Base-by-base conservation (phyloP, 2,329 filamentous ascomycete genomes). In the Mollisia scopiformis region DNA sequence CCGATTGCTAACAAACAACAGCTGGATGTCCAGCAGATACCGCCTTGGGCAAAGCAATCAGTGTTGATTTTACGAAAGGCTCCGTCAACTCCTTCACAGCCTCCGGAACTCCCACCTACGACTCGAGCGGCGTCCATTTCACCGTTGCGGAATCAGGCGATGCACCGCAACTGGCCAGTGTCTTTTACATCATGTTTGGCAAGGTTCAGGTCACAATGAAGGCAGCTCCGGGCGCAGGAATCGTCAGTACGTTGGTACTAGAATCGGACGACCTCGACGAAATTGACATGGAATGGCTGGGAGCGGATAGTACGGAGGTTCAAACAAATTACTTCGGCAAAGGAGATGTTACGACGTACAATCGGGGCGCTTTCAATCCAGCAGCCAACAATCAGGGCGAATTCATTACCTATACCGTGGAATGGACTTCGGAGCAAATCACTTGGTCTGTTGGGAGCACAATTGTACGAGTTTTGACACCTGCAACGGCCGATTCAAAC, bases 171-270 rank as follows among this genome's bases (percentile, higher is more conserved):
- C 85, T 99, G 63, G 84, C 84, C 66, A 96, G 93, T 63, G 86
- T 95, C 71, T 98, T 96, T 85, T 98, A 97, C 82, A 97, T 99
- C 79, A 98, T 99, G 95, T 99, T 97, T 75, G 95, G 95, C 68
- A 90, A 89, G 65, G 91, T 97, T 72, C 90, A 96, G 67, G 86
- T 93, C 68, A 88, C 86, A 31, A 84, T 97, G 80, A 93, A 94
- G 77, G 88, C 92, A 27, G 93, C 95, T 10, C 89, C 93, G 0
- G 95, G 95, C 7, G 88, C 86, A 10, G 95, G 95, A 62, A 97
- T 99, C 70, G 93, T 99, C 66, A 97, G 92, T 75, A 95, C 92
- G 49, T 84, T 95, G 13, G 92, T 99, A 8, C 80, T 99, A 66
- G 89, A 96, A 77, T 97, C 93, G 14, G 94, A 98, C 75, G 85